phyloP scores from a whole-genome alignment of 805 yeast species.

The Myxozyma lipomycoides region DNA sequence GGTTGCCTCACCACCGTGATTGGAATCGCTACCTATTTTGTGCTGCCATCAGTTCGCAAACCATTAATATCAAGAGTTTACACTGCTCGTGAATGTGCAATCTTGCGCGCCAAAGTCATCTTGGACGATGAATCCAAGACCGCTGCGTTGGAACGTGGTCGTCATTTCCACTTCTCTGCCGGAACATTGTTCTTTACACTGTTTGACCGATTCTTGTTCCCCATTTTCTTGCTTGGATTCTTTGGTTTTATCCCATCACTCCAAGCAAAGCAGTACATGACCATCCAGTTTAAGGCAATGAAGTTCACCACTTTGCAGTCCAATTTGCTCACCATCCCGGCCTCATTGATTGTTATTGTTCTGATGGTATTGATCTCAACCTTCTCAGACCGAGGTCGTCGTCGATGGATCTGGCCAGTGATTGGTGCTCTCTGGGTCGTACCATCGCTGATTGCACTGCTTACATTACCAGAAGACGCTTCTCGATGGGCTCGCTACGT shows the following conservation, averaged over 20 bases:
- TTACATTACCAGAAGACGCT: conserved; percentile 1
- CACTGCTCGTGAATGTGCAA: conserved; percentile 52
- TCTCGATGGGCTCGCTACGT: conserved; percentile 19
- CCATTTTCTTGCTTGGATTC: conserved; percentile 22
- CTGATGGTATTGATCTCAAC: conserved; percentile 37
- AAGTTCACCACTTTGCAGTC: conserved; percentile 54
- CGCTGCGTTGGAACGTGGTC: conserved; percentile 55
- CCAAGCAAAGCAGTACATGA: conserved; percentile 21
- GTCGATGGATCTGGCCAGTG: conserved; percentile 5
- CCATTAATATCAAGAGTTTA: conserved; percentile 29
- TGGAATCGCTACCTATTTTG: conserved; percentile 46
- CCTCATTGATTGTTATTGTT: conserved; percentile 32
- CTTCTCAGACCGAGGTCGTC: conserved; percentile 17
- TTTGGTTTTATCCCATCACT: conserved; percentile 26
- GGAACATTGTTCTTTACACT: conserved; percentile 39
- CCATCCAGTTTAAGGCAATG: conserved; percentile 47
- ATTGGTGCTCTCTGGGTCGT: conserved; percentile 8
- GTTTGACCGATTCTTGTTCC: conserved; percentile 20
- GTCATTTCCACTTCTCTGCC: conserved; percentile 42
- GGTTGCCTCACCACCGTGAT: conserved; percentile 53
- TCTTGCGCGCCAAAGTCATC: conserved; percentile 54
- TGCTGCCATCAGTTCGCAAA: conserved; percentile 49
- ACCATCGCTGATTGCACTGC: conserved; percentile 28
- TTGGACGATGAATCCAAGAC: conserved; percentile 64
- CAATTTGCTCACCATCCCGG: conserved; percentile 52